Evolutionary conservation across 345 rosid species (phyloP).

Genomic region (Salix dunnii): DNA sequence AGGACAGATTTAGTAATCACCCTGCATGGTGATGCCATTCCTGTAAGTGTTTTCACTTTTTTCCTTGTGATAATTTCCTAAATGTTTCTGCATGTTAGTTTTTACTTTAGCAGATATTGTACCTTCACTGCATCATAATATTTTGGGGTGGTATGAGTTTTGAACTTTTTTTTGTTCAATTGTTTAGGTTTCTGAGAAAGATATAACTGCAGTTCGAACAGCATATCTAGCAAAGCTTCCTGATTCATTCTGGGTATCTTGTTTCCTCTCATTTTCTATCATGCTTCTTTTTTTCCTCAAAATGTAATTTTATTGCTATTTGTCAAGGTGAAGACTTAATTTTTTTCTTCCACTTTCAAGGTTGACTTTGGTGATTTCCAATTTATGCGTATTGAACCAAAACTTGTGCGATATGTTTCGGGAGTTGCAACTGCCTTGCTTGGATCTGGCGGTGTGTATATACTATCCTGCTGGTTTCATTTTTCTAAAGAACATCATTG

Average conservation of each 20-base stretch:
- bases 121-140: background rate
- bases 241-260: slow-evolving; percentile 83
- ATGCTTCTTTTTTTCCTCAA: background rate
- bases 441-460: slow-evolving; percentile 85
- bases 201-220: slow-evolving; percentile 56
- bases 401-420: slow-evolving; percentile 72
- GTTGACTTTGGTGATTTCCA: slow-evolving; percentile 97
- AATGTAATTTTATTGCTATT: background rate
- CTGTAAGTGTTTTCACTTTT: slow-evolving; percentile 41
- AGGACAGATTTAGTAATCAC: slow-evolving; percentile 81
- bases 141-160: background rate
- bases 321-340: slow-evolving; percentile 10
- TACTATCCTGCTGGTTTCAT: background rate
- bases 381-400: slow-evolving; percentile 77
- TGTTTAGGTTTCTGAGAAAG: slow-evolving; percentile 62
- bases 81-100: background rate
- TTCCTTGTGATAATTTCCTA: background rate
- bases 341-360: slow-evolving; percentile 36
- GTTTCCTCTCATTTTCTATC: slow-evolving; percentile 11
- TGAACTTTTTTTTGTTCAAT: slow-evolving; percentile 7
- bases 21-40: slow-evolving; percentile 75
- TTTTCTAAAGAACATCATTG: background rate
- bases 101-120: background rate
- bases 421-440: slow-evolving; percentile 89
- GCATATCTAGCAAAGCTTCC: slow-evolving; percentile 88